phyloP scores from a whole-genome alignment of 352 stramenopile genomes.

The Aphanomyces astaci region DNA sequence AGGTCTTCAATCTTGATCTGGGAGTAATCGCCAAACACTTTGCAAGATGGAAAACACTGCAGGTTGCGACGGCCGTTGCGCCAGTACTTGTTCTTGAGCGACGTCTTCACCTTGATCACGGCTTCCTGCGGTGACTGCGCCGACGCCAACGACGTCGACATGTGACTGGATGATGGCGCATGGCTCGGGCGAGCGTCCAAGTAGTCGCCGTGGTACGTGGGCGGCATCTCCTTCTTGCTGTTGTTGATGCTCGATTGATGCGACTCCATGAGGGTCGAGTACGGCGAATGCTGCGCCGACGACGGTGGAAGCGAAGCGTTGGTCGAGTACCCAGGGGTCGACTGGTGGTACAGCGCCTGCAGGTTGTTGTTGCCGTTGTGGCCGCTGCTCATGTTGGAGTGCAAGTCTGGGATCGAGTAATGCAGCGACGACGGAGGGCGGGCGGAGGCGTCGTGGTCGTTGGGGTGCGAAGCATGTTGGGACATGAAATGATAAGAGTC shows the following conservation, averaged over 20 bases:
- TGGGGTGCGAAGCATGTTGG: slow-evolving; percentile 7
- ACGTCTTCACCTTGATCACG: slow-evolving; percentile 84
- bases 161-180: neutral
- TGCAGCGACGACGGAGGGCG: slow-evolving; percentile 6
- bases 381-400: neutral
- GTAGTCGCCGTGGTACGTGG: slow-evolving; percentile 28
- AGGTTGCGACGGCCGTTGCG: slow-evolving; percentile 84
- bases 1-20: slow-evolving; percentile 83
- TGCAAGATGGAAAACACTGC: slow-evolving; percentile 84
- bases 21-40: slow-evolving; percentile 87
- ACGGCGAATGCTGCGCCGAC: slow-evolving; percentile 32
- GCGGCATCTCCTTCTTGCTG: slow-evolving; percentile 35
- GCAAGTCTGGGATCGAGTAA: slow-evolving; percentile 11
- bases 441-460: slow-evolving; percentile 10
- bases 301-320: slow-evolving; percentile 26
- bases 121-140: slow-evolving; percentile 47
- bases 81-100: slow-evolving; percentile 85
- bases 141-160: slow-evolving; percentile 17
- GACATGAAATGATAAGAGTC: slow-evolving; percentile 9
- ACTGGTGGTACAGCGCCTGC: slow-evolving; percentile 19
- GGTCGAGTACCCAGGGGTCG: slow-evolving; percentile 15
- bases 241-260: slow-evolving; percentile 25
- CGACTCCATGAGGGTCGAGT: slow-evolving; percentile 36
- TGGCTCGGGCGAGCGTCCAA: slow-evolving; percentile 20
- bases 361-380: neutral